Percentiles rank a stretch among this genome's conserved stretches.
These are phyloP conservation scores for Dalbergia cultrata DNA, from an alignment of 306 rosid genomes.

Conservation along the genomic window DNA sequence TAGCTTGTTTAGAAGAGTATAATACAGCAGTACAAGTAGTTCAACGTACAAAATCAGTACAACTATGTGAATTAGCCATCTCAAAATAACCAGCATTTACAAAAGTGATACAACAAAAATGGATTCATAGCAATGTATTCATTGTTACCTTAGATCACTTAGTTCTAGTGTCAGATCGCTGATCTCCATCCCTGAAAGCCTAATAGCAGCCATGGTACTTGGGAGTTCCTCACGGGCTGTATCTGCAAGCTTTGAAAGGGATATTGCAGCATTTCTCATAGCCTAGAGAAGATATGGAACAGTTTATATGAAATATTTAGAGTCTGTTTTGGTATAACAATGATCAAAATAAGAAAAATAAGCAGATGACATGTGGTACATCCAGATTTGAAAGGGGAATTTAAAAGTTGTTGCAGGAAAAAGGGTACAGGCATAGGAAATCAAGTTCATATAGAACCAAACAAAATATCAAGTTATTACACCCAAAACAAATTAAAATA, in stretches of 20 bases:
- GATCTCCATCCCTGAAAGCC: conserved; percentile 98
- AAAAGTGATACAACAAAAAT: conserved; percentile 10
- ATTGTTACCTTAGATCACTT: conserved; percentile 82
- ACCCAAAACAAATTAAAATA: not conserved
- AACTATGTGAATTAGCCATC: conserved; percentile 1
- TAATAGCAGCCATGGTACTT: conserved; percentile 94
- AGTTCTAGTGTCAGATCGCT: conserved; percentile 84
- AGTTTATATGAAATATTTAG: conserved; percentile 19
- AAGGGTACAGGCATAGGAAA: conserved; percentile 18
- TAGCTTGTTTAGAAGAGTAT: not conserved
- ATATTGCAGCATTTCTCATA: conserved; percentile 87
- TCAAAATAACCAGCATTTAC: conserved; percentile 30
- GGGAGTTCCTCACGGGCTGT: conserved; percentile 96
- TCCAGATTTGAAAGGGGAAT: not conserved
- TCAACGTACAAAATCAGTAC: conserved; percentile 8
- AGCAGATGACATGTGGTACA: conserved; percentile 24
- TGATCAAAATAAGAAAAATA: conserved; percentile 16
- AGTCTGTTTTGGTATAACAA: conserved; percentile 20
- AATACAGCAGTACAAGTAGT: conserved; percentile 21
- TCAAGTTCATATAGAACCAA: conserved; percentile 23
- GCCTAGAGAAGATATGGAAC: conserved; percentile 59
- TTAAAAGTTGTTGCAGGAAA: not conserved
- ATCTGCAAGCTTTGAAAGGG: conserved; percentile 94
- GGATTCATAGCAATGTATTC: conserved; percentile 36
- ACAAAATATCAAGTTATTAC: conserved; percentile 28